Conservation (phyloP, 2,329 filamentous ascomycete species). For the Pseudogymnoascus sp. region DNA sequence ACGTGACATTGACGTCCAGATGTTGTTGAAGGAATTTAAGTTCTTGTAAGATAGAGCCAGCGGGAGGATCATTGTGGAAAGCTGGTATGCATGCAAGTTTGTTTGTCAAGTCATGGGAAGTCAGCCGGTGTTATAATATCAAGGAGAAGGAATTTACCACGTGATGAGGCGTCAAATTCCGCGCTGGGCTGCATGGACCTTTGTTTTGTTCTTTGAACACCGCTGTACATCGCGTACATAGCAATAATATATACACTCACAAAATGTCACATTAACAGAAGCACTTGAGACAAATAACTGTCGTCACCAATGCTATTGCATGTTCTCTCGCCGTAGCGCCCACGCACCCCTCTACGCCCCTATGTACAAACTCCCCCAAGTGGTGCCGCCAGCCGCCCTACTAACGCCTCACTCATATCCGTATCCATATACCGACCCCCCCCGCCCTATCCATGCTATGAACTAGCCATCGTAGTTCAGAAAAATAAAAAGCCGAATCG, state of each 20-base stretch:
- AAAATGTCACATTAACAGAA: neutral
- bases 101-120: neutral
- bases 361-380: conserved; percentile 5
- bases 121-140: neutral
- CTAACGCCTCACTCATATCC: conserved; percentile 7
- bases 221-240: neutral
- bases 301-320: conserved; percentile 7
- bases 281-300: neutral
- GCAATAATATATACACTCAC: neutral
- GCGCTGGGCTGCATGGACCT: neutral
- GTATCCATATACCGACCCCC: neutral
- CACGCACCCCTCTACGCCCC: neutral
- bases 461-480: conserved; percentile 1
- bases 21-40: neutral
- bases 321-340: neutral
- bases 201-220: neutral
- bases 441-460: neutral
- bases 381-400: neutral
- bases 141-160: neutral
- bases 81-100: neutral
- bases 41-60: neutral
- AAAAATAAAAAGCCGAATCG: neutral
- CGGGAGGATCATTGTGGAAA: neutral
- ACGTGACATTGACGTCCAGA: neutral
- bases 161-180: neutral